Conservation (phyloP, 495 filamentous ascomycete species). For the Xylaria grammica region DNA sequence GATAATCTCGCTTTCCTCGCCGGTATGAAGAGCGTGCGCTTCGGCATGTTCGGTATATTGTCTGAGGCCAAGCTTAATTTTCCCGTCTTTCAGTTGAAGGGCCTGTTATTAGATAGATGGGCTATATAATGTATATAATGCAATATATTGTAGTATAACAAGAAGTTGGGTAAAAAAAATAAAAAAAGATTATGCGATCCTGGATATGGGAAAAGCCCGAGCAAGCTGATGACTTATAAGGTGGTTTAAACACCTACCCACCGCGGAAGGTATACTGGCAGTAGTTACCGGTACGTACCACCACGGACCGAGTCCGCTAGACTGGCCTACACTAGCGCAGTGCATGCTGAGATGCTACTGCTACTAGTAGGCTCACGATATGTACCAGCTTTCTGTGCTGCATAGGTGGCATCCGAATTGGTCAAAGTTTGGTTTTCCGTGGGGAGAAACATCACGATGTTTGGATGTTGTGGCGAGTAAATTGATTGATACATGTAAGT, state of each 20-base stretch:
- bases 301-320: neutral
- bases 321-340: neutral
- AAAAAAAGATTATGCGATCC: neutral
- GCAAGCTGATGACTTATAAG: neutral
- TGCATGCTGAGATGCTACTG: no score
- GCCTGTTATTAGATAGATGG: no score
- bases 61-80: constrained; percentile 17
- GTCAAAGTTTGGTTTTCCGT: constrained; percentile 6
- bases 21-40: neutral
- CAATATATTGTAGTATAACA: no score
- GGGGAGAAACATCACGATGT: constrained; percentile 9
- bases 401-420: constrained; percentile 1
- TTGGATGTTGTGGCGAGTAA: constrained; percentile 9
- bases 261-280: neutral
- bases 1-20: constrained; percentile 8
- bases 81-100: constrained; percentile 9
- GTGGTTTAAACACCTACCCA: constrained; percentile 1
- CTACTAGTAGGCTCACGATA: neutral
- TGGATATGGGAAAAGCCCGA: neutral
- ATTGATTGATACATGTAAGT: no score
- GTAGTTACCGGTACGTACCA: neutral
- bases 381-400: neutral
- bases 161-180: neutral
- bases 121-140: no score
- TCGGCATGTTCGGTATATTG: neutral